phyloP scores from a whole-genome alignment of 2,329 filamentous ascomycete species.

The Alternaria brassicicola region DNA sequence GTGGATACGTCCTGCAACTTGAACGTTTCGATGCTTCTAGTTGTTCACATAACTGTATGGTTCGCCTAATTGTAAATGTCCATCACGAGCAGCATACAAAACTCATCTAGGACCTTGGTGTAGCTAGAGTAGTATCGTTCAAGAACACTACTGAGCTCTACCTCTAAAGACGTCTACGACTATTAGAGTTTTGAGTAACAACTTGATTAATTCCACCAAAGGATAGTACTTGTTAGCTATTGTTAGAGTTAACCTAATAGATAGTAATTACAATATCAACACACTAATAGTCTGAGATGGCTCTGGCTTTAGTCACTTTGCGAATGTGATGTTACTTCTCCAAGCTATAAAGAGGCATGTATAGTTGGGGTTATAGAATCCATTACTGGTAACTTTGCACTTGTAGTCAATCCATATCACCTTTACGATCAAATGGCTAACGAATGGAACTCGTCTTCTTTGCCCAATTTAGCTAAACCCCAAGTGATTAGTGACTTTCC shows the following conservation, averaged over 20 bases:
- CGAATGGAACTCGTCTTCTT: no score
- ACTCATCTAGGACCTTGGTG: conserved; percentile 49
- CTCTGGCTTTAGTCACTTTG: conserved; percentile 48
- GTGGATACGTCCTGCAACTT: conserved; percentile 34
- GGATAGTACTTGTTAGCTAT: conserved; percentile 48
- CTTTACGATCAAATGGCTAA: neutral
- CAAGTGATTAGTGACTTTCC: neutral
- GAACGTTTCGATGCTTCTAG: conserved; percentile 23
- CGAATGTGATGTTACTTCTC: conserved; percentile 49
- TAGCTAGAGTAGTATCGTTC: conserved; percentile 50
- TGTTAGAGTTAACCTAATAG: neutral
- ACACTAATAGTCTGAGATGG: conserved; percentile 53
- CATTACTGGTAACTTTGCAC: conserved; percentile 46
- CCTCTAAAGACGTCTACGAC: conserved; percentile 58
- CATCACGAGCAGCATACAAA: conserved; percentile 43
- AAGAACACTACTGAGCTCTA: conserved; percentile 57
- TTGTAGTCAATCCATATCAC: neutral
- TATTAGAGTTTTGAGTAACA: conserved; percentile 57
- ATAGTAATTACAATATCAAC: conserved; percentile 44
- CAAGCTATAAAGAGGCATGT: conserved; percentile 48
- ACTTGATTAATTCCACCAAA: conserved; percentile 54
- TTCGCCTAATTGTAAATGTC: conserved; percentile 47
- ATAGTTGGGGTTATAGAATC: conserved; percentile 54
- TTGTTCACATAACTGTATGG: conserved; percentile 41
- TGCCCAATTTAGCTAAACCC: neutral